Percentiles rank a stretch among this genome's conserved stretches.
phyloP scores from a whole-genome alignment of 1,139 yeast genomes.

The Sugiyamaella castrensis region DNA sequence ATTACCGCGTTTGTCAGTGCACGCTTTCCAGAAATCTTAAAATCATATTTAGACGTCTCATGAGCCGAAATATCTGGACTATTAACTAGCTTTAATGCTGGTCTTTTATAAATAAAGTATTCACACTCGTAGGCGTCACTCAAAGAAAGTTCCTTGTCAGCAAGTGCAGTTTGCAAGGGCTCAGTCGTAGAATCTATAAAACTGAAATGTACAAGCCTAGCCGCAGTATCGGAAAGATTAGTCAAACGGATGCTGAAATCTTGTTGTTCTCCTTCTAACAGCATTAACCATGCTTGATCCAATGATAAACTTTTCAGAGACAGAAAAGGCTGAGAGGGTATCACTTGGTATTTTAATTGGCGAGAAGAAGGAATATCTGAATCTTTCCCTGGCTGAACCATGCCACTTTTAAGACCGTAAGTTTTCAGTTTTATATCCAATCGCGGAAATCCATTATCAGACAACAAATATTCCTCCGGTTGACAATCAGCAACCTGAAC shows the following conservation, averaged over 20 bases:
- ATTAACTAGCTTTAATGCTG: constrained; percentile 47
- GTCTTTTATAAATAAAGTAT: constrained; percentile 57
- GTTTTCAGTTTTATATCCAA: constrained; percentile 32
- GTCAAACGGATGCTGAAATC: constrained; percentile 51
- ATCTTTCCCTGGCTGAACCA: background rate
- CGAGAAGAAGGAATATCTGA: background rate
- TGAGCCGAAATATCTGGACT: constrained; percentile 27
- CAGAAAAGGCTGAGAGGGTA: constrained; percentile 66
- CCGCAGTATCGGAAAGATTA: constrained; percentile 55
- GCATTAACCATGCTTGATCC: constrained; percentile 66
- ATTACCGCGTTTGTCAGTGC: constrained; percentile 68
- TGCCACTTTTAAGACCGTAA: constrained; percentile 31
- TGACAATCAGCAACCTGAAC: constrained; percentile 49
- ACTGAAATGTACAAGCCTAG: constrained; percentile 53
- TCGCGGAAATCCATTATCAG: constrained; percentile 25
- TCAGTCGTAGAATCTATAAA: constrained; percentile 75
- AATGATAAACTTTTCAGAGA: constrained; percentile 53
- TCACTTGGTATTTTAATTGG: constrained; percentile 40
- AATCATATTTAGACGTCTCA: constrained; percentile 41
- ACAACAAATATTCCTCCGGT: constrained; percentile 38
- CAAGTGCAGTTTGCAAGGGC: constrained; percentile 50
- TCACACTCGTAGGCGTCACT: constrained; percentile 74
- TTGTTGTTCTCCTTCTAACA: constrained; percentile 73
- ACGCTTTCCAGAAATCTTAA: constrained; percentile 68
- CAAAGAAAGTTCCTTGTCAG: constrained; percentile 47